Conservation (phyloP, 2,329 filamentous ascomycete genomes). For the Coniochaeta prunicola region DNA sequence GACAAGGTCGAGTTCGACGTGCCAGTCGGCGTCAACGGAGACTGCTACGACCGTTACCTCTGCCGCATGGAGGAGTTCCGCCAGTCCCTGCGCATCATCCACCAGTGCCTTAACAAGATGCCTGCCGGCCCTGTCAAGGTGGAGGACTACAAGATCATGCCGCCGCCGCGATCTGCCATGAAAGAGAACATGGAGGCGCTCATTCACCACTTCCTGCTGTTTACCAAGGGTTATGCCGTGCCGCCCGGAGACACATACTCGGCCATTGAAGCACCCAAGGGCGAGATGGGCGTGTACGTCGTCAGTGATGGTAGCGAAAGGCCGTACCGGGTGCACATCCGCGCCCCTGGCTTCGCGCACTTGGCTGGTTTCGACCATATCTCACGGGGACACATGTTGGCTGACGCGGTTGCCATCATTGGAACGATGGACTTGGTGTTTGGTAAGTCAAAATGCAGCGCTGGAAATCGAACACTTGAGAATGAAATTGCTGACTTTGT, state of each 20-base stretch:
- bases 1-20: constrained; percentile 98
- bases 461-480: not conserved
- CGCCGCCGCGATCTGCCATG: constrained; percentile 94
- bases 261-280: constrained; percentile 98
- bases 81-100: constrained; percentile 94
- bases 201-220: constrained; percentile 98
- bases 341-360: constrained; percentile 94
- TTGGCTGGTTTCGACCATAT: constrained; percentile 91
- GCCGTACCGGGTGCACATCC: constrained; percentile 95
- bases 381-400: constrained; percentile 83
- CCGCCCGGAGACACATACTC: constrained; percentile 97
- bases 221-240: constrained; percentile 96
- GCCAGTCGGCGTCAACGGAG: constrained; percentile 90
- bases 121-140: constrained; percentile 87
- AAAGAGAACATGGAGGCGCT: constrained; percentile 99
- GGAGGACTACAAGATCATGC: constrained; percentile 97
- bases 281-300: constrained; percentile 96
- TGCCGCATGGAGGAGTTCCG: constrained; percentile 99
- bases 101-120: constrained; percentile 99
- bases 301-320: constrained; percentile 95
- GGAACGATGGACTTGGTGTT: constrained; percentile 86
- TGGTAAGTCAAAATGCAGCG: constrained; percentile 45
- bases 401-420: constrained; percentile 95
- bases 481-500: constrained; percentile 5
- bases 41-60: constrained; percentile 98